A percentile compares a stretch with the other conserved stretches of the same genome.
These are phyloP conservation scores for Geotrichum cucujoidarum DNA, from an alignment of 1,139 yeast genomes.

Conservation along the genomic window DNA sequence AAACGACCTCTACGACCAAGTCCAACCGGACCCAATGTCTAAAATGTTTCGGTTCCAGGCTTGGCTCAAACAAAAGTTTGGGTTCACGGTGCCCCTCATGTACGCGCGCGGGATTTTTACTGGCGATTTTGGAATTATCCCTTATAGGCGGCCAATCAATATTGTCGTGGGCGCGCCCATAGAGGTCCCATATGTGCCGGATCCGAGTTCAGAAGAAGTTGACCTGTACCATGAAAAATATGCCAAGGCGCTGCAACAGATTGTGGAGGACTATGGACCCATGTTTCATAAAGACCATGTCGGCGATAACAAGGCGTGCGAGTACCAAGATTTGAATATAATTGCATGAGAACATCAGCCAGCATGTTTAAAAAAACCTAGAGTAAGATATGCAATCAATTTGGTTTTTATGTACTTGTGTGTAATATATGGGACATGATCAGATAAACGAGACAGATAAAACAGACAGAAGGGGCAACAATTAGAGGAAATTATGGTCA, in stretches of 20 bases:
- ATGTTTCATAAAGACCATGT: conserved; percentile 26
- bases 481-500: no score
- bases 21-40: conserved; percentile 52
- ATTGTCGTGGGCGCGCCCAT: conserved; percentile 76
- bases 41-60: conserved; percentile 55
- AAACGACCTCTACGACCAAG: conserved; percentile 67
- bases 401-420: neutral
- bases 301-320: neutral
- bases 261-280: conserved; percentile 66
- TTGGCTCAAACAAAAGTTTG: conserved; percentile 63
- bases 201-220: conserved; percentile 47
- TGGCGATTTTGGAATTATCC: conserved; percentile 85
- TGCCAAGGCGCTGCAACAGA: conserved; percentile 56
- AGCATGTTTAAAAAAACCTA: no score
- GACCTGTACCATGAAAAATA: conserved; percentile 71
- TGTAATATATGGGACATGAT: conserved; percentile 1
- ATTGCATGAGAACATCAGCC: conserved; percentile 1
- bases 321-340: neutral
- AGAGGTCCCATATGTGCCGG: conserved; percentile 49
- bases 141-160: conserved; percentile 75
- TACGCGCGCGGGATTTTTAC: conserved; percentile 90
- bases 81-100: conserved; percentile 89
- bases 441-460: neutral
- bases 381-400: neutral
- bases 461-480: no score